Evolutionary conservation across 176 grass and related monocot genomes (phyloP).

Genomic region (Cocos nucifera): DNA sequence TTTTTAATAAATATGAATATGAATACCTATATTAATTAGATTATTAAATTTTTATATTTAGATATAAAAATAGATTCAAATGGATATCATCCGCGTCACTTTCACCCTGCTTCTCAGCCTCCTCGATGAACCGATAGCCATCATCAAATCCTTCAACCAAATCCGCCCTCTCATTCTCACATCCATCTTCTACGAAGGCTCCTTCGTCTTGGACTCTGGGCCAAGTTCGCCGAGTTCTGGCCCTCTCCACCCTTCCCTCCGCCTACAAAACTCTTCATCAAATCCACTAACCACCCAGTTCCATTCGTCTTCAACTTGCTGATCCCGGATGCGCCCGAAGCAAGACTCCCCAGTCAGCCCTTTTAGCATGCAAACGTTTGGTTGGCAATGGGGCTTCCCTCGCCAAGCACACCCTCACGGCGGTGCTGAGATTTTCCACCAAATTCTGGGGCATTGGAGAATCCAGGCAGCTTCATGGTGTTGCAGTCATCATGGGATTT

Average conservation of each 20-base stretch:
- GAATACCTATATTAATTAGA: too few relatives aligned
- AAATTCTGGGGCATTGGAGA: conserved; percentile 19
- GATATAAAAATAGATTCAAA: too few relatives aligned
- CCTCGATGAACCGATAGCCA: not conserved
- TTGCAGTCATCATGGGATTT: conserved; percentile 23
- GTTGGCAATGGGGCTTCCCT: not conserved
- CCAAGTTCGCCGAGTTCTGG: conserved; percentile 25
- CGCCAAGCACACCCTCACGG: conserved; percentile 20
- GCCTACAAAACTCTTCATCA: conserved; percentile 14
- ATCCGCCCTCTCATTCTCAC: conserved; percentile 27
- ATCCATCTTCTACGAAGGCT: conserved; percentile 21
- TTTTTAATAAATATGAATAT: too few relatives aligned
- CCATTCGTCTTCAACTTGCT: conserved; percentile 24
- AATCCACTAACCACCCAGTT: conserved; percentile 5
- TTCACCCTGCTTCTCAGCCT: too few relatives aligned
- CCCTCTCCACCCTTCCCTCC: conserved; percentile 2
- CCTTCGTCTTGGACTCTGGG: conserved; percentile 19
- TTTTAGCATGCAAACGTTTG: conserved; percentile 15
- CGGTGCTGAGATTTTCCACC: conserved; percentile 33
- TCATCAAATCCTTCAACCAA: not conserved
- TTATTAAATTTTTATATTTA: too few relatives aligned
- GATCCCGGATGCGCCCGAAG: conserved; percentile 25
- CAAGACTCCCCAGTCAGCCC: conserved; percentile 4
- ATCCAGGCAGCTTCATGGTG: conserved; percentile 22
- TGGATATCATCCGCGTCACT: too few relatives aligned